Base-by-base conservation (phyloP, 768 basidiomycete species). In the Suillus subaureus region DNA sequence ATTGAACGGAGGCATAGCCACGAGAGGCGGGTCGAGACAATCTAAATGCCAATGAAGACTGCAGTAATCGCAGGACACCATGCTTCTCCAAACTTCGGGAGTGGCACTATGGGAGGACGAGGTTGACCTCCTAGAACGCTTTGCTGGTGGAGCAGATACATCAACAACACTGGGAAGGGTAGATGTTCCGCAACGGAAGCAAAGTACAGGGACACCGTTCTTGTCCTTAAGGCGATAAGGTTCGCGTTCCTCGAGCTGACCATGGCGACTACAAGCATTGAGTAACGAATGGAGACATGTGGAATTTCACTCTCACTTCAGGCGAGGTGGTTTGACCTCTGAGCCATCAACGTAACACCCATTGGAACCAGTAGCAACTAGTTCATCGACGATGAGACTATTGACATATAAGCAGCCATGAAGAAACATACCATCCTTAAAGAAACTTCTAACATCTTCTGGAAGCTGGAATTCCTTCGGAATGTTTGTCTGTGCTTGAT, bases 61-160 rank as follows among this genome's bases (percentile, higher is more conserved):
- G 78, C 97, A 99, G 73, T 95, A 93, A 78, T 99, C 97, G 76
- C 97, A 99, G 28, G 95, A 93, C 68, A 98, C 82, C 61, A 99
- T 94, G 71, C 84, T 82, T 76, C 83, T 88, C 81, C 90, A 90
- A 58, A 82, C 79, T 66, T 90, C 89, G 28, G 83, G 78, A 37
- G 77, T 73, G 74, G 68, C 56, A 61, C 76, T 76, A 77, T 82
- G 64, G 56, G 81, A 75, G 35, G 70, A 65, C 6, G 77, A 74
- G 8, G 83, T 77, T 28, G 83, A 82, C 69, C 85, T 79, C 69
- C 87, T 84, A 51, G 84, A 78, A 64, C 86, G 83, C 74, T 86
- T 86, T 72, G 83, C 71, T 70, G 86, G 76, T 71, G 88, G 84
- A 21, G 82, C 80, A 52, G 83, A 80, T 31, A 86, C 84, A 43